These are phyloP conservation scores for Mucor indicus DNA, from an alignment of 371 early-diverging fungal species.

Conservation along the genomic window DNA sequence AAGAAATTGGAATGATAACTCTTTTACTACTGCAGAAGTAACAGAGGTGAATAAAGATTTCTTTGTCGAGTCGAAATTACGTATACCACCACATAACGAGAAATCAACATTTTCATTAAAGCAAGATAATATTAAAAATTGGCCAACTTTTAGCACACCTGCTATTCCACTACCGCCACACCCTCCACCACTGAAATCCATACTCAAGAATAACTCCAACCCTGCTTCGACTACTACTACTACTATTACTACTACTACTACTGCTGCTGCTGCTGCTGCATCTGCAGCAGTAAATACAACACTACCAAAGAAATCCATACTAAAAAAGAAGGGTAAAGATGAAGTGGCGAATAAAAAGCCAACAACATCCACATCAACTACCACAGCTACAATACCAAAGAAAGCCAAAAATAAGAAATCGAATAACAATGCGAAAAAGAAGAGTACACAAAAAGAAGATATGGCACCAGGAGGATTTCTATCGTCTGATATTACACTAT, in stretches of 20 bases:
- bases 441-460: constrained; percentile 8
- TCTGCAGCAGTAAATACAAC: no score
- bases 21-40: background rate
- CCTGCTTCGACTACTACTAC: background rate
- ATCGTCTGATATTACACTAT: constrained; percentile 23
- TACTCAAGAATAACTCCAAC: no score
- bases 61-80: no score
- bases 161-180: background rate
- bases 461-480: constrained; percentile 21
- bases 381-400: background rate
- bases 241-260: background rate
- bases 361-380: background rate
- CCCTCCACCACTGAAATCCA: background rate
- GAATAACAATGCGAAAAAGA: constrained; percentile 2
- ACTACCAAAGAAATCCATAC: no score
- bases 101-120: no score
- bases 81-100: no score
- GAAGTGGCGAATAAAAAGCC: no score
- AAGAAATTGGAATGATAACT: constrained; percentile 5
- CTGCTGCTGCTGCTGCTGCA: background rate
- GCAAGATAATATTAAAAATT: no score
- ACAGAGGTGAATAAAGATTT: background rate
- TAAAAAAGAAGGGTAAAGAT: no score
- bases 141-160: no score
- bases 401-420: constrained; percentile 7